Evolutionary conservation across 2,329 filamentous ascomycete species (phyloP).

Genomic region (Torrubiellomyces zombiae): DNA sequence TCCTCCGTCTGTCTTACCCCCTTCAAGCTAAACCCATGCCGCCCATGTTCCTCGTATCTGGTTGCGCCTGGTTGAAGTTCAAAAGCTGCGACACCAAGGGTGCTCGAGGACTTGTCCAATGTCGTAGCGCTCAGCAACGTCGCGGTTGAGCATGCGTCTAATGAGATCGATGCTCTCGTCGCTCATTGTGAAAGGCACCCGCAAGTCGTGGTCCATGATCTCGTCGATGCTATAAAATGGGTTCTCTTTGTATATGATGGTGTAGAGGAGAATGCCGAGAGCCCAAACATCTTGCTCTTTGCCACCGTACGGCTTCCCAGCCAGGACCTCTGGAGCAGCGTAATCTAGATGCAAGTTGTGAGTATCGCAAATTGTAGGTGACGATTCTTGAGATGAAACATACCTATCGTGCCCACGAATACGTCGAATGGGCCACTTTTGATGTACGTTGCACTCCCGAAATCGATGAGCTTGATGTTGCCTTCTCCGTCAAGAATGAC

Average conservation of each 20-base stretch:
- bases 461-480: slow-evolving; percentile 93
- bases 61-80: slow-evolving; percentile 5
- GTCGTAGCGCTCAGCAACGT: slow-evolving; percentile 67
- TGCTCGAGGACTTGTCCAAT: slow-evolving; percentile 81
- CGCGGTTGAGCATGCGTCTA: slow-evolving; percentile 77
- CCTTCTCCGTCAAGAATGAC: slow-evolving; percentile 91
- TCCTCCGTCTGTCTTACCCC: no score
- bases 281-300: slow-evolving; percentile 99
- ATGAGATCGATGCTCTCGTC: slow-evolving; percentile 89
- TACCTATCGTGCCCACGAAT: slow-evolving; percentile 96
- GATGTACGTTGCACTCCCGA: slow-evolving; percentile 95
- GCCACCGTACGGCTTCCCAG: slow-evolving; percentile 78
- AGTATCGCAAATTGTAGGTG: slow-evolving; percentile 17
- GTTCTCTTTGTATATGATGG: slow-evolving; percentile 98
- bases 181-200: slow-evolving; percentile 76
- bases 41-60: neutral
- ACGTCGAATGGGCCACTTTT: slow-evolving; percentile 97
- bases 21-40: no score
- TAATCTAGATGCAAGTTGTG: slow-evolving; percentile 50
- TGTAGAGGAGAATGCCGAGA: slow-evolving; percentile 89
- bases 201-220: slow-evolving; percentile 92
- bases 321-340: slow-evolving; percentile 92
- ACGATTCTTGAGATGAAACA: slow-evolving; percentile 20
- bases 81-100: slow-evolving; percentile 64
- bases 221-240: slow-evolving; percentile 98